phyloP scores from a whole-genome alignment of 2,329 filamentous ascomycete genomes.

The Claviceps africana region DNA sequence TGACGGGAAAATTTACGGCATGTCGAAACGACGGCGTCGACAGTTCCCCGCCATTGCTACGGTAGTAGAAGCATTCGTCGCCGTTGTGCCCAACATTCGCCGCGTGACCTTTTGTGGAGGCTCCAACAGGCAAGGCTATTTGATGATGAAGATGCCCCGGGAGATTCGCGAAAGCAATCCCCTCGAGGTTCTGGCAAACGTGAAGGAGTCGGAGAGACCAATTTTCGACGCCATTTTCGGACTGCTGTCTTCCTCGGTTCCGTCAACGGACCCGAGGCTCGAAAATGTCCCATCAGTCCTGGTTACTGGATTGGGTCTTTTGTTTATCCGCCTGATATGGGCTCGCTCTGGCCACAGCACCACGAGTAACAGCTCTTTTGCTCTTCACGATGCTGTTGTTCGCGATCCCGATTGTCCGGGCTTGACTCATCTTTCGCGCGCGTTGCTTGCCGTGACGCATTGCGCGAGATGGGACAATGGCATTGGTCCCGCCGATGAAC shows the following conservation, averaged over 20 bases:
- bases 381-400: slow-evolving; percentile 58
- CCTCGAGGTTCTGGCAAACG: slow-evolving; percentile 27
- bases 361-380: slow-evolving; percentile 47
- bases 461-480: slow-evolving; percentile 62
- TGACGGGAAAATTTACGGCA: slow-evolving; percentile 52
- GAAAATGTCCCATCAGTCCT: slow-evolving; percentile 27
- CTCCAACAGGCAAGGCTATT: slow-evolving; percentile 70
- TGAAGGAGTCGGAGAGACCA: slow-evolving; percentile 13
- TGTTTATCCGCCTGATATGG: slow-evolving; percentile 41
- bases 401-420: slow-evolving; percentile 58
- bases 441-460: slow-evolving; percentile 55
- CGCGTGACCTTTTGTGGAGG: slow-evolving; percentile 75
- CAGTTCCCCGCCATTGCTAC: slow-evolving; percentile 78
- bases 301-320: slow-evolving; percentile 24
- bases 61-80: slow-evolving; percentile 61
- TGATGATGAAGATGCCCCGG: slow-evolving; percentile 55
- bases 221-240: slow-evolving; percentile 23
- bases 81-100: slow-evolving; percentile 55
- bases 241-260: slow-evolving; percentile 28
- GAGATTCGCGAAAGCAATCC: slow-evolving; percentile 51
- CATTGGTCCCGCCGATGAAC: slow-evolving; percentile 32
- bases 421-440: slow-evolving; percentile 56
- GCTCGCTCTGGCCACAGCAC: slow-evolving; percentile 31
- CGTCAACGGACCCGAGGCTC: slow-evolving; percentile 19
- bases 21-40: slow-evolving; percentile 62